Conservation (phyloP, 2,329 filamentous ascomycete genomes). For the Aspergillus novoparasiticus region DNA sequence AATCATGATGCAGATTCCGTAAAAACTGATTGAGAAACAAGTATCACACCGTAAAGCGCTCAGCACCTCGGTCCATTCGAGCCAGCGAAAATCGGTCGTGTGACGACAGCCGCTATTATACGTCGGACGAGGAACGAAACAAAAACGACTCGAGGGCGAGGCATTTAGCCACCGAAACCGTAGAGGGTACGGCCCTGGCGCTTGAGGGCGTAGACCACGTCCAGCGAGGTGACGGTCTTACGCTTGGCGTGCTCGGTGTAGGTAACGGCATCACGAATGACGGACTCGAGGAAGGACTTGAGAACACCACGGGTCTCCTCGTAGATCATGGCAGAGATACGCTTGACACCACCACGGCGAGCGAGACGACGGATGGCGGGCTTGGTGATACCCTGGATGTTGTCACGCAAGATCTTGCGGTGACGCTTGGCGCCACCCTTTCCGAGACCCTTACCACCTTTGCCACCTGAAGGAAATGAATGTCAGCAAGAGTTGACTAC, state of each 20-base stretch:
- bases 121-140: background rate
- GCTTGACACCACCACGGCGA: conserved; percentile 99
- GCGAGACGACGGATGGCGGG: conserved; percentile 98
- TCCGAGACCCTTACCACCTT: conserved; percentile 96
- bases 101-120: background rate
- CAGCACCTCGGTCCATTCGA: conserved; percentile 16
- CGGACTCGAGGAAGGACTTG: conserved; percentile 80
- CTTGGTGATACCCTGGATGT: conserved; percentile 99
- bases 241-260: conserved; percentile 84
- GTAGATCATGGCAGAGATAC: conserved; percentile 97
- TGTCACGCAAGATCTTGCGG: conserved; percentile 99
- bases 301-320: conserved; percentile 80
- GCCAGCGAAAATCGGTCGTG: background rate
- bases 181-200: conserved; percentile 73
- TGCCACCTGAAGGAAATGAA: conserved; percentile 66
- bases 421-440: conserved; percentile 99
- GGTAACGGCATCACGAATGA: conserved; percentile 78
- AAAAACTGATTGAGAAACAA: conserved; percentile 4
- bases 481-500: background rate
- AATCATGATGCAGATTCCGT: conserved; percentile 3
- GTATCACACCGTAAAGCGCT: conserved; percentile 25
- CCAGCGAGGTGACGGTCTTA: conserved; percentile 59
- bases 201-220: conserved; percentile 67
- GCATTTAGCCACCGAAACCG: conserved; percentile 78
- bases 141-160: background rate